Percentiles rank a stretch among this genome's conserved stretches.
Evolutionary conservation across 176 grass and related monocot genomes (phyloP).

Genomic region (Paspalum notatum): DNA sequence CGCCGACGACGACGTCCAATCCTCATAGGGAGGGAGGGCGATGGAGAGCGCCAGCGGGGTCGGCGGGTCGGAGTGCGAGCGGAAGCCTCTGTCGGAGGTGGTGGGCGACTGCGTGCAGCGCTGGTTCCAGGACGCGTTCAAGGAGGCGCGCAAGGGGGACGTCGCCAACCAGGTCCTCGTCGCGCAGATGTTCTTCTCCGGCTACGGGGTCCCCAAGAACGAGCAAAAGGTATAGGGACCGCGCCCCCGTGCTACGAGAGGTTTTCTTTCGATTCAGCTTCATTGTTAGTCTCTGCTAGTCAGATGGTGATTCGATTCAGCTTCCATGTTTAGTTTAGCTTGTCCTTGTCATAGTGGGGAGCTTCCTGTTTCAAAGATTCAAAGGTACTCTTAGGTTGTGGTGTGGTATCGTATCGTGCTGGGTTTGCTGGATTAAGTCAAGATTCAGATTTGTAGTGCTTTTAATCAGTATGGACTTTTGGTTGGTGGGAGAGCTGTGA

Average conservation of each 20-base stretch:
- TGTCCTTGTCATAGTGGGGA: neutral
- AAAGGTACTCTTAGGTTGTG: neutral
- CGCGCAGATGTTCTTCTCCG: slow-evolving; percentile 86
- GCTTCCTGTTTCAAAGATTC: neutral
- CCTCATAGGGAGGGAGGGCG: neutral
- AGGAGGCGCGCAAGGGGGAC: slow-evolving; percentile 72
- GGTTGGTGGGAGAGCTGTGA: neutral
- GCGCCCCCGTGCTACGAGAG: neutral
- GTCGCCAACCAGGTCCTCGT: slow-evolving; percentile 75
- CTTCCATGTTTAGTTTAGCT: neutral
- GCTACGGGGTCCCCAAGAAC: slow-evolving; percentile 67
- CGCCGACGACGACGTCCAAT: neutral
- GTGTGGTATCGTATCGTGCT: neutral
- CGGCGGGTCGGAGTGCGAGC: slow-evolving; percentile 4
- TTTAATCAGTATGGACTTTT: neutral
- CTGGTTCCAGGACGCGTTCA: slow-evolving; percentile 86
- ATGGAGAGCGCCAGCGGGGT: slow-evolving; percentile 47
- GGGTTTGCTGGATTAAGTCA: neutral
- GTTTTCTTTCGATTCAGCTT: neutral
- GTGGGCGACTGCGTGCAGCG: slow-evolving; percentile 79
- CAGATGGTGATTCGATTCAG: slow-evolving; percentile 23
- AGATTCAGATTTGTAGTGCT: neutral
- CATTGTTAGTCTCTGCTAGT: neutral
- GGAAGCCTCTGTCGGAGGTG: slow-evolving; percentile 68
- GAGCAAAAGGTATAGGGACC: slow-evolving; percentile 58